Evolutionary conservation across 2,329 filamentous ascomycete species (phyloP), one percentile per base, ranked within the genome.

Genomic region (Neofusicoccum cordaticola): DNA sequence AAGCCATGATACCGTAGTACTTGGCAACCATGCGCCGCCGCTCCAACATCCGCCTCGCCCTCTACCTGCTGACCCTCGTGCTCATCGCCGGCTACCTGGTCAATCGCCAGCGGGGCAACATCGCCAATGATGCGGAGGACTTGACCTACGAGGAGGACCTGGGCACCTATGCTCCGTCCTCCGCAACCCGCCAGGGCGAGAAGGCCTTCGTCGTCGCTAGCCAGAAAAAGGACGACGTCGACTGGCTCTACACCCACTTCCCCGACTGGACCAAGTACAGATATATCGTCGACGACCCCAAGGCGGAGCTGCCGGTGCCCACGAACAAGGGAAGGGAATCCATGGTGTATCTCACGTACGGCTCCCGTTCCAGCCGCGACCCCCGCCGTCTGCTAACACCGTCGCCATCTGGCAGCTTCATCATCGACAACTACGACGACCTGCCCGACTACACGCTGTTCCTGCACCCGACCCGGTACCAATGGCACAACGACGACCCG

Each of bases 401-500:
- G 13, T 15, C 12, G 5, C 34, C 15, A 8, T n/a, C 13, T 3
- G 12, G 27, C 39, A 80, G 78, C 19, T 79, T 76, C 66, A 79
- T 80, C 22, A 77, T 78, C 63, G 75, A 78, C 60, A 68, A 78
- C 41, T 81, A 80, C 66, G 72, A 76, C 15, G 67, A 69, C 2
- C 74, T 81, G 6, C 75, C 79, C 2, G 75, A 80, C 35, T 75
- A 79, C 42, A 67, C 74, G 2, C 70, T 80, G 51, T 80, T 81
- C 66, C 70, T 81, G 12, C 79, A 81, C 47, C 74, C 75, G 1
- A 75, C 72, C 22, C 75, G 78, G 35, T 80, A 78, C 67, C 78
- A 80, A 69, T 81, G 79, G 79, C 79, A 84, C 69, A 84, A 84
- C 68, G 82, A 84, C 64, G 81, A 83, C 65, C 80, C 81, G 1